Evolutionary conservation across 2,329 filamentous ascomycete genomes (phyloP).

Genomic region (Graphilbum ipis-grandicollis): DNA sequence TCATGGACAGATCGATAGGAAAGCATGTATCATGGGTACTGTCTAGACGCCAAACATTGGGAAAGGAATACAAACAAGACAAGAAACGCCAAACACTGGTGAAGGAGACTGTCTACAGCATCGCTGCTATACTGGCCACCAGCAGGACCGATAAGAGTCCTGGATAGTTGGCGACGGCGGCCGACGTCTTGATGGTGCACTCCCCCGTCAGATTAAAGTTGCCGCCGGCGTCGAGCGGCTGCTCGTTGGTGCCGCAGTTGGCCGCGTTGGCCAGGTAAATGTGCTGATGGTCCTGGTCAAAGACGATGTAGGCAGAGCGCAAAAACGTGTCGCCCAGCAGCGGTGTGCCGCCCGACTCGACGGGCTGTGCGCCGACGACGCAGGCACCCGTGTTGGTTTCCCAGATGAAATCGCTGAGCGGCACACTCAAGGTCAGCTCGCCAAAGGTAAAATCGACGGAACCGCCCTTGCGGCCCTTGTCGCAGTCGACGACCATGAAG

Average conservation of each 20-base stretch:
- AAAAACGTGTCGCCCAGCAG: conserved; percentile 17
- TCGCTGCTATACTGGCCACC: too few species aligned
- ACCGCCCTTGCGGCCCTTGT: conserved; percentile 16
- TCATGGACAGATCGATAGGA: too few species aligned
- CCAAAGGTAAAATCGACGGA: conserved; percentile 32
- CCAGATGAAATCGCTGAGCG: conserved; percentile 32
- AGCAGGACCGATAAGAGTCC: too few species aligned
- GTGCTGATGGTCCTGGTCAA: conserved; percentile 15
- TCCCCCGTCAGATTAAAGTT: conserved; percentile 6
- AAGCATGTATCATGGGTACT: neutral
- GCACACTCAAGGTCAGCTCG: conserved; percentile 14
- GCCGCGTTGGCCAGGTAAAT: conserved; percentile 16
- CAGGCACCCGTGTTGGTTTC: conserved; percentile 20
- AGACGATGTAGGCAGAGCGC: conserved; percentile 16
- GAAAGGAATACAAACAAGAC: too few species aligned
- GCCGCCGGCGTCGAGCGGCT: conserved; percentile 3
- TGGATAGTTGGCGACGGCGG: neutral
- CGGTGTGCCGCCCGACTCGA: conserved; percentile 7
- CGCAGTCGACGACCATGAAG: conserved; percentile 1
- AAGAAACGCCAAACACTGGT: too few species aligned
- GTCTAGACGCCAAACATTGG: too few species aligned
- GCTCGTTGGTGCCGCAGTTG: conserved; percentile 11
- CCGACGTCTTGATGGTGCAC: conserved; percentile 1
- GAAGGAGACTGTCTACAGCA: too few species aligned
- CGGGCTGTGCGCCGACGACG: conserved; percentile 19